phyloP scores from a whole-genome alignment of 148 eudicot species.

The Pouteria glomerata region DNA sequence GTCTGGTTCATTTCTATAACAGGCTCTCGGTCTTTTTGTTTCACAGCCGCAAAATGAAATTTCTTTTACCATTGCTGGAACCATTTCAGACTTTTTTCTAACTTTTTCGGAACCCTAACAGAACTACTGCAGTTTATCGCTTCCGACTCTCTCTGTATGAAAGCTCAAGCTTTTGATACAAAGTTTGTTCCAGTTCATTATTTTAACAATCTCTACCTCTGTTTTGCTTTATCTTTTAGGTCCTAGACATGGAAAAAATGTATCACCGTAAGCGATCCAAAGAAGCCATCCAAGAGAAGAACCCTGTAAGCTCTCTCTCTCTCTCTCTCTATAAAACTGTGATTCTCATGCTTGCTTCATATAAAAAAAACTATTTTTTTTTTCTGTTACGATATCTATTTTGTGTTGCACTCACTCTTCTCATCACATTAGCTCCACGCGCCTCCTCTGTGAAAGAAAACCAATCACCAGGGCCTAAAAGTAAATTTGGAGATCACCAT shows the following conservation, averaged over 20 bases:
- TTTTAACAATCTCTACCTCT: background rate
- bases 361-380: background rate
- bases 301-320: slow-evolving; percentile 2
- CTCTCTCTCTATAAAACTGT: slow-evolving; percentile 3
- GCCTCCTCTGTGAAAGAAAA: background rate
- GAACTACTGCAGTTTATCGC: background rate
- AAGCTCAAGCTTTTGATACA: background rate
- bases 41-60: slow-evolving; percentile 2
- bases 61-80: background rate
- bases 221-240: background rate
- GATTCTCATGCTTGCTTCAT: background rate
- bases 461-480: background rate
- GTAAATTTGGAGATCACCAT: background rate
- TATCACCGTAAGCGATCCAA: slow-evolving; percentile 22
- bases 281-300: background rate
- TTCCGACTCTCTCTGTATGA: background rate
- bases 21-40: background rate
- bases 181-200: background rate
- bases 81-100: background rate
- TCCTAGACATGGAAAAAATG: slow-evolving; percentile 18
- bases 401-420: background rate
- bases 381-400: background rate
- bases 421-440: background rate
- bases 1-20: background rate
- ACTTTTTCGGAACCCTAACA: background rate